Percentiles rank a stretch among this genome's conserved stretches.
Conservation (phyloP, 129 eudicot species). For the Helianthus annuus region HanXRQr2.0-SUNRISE NC_035445.2:149054649-149055148, state of each 20-base stretch:
- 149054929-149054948: constrained; percentile 28
- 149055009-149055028: not conserved
- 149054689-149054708: constrained; percentile 36
- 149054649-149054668: constrained; percentile 55
- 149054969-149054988: not conserved
- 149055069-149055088: constrained; percentile 17
- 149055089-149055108: not conserved
- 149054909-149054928: constrained; percentile 8
- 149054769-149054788: constrained; percentile 37
- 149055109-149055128: not conserved
- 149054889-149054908: constrained; percentile 28
- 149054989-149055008: not conserved
- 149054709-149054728: constrained; percentile 49
- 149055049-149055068: constrained; percentile 11
- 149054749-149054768: constrained; percentile 49
- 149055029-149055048: constrained; percentile 8
- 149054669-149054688: constrained; percentile 52
- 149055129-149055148: not conserved
- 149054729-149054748: constrained; percentile 42
- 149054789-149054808: constrained; percentile 33
- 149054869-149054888: constrained; percentile 31
- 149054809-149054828: constrained; percentile 24
- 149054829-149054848: constrained; percentile 21
- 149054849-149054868: constrained; percentile 29
- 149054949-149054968: not conserved